Conservation (phyloP, 1,139 yeast species). For the Saccharomycopsis hybrid region DNA sequence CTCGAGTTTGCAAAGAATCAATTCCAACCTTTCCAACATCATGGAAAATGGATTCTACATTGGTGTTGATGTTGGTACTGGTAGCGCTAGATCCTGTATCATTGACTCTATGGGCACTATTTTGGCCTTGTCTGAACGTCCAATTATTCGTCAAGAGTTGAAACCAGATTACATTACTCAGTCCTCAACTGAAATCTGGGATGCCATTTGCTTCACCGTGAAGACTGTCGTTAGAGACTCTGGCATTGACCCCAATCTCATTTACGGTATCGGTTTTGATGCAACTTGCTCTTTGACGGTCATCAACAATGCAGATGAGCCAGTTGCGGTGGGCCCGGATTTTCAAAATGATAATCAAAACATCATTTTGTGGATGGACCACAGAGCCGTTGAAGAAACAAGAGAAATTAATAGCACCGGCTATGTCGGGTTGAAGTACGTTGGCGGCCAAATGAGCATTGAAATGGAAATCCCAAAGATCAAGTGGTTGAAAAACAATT, state of each 20-base stretch:
- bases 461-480: conserved; percentile 98
- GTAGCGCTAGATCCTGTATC: conserved; percentile 91
- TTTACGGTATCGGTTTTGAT: conserved; percentile 89
- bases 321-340: conserved; percentile 90
- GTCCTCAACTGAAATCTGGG: conserved; percentile 91
- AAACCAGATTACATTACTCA: conserved; percentile 72
- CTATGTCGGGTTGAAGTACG: conserved; percentile 78
- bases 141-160: conserved; percentile 70
- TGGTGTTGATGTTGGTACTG: conserved; percentile 97
- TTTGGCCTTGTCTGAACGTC: conserved; percentile 71
- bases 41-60: conserved; percentile 46
- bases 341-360: conserved; percentile 67
- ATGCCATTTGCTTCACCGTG: conserved; percentile 77
- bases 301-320: conserved; percentile 54
- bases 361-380: conserved; percentile 97
- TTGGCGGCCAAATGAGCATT: conserved; percentile 95
- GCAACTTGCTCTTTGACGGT: conserved; percentile 95
- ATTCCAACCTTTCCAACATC: conserved; percentile 8
- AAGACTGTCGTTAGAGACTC: conserved; percentile 66
- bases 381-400: conserved; percentile 88
- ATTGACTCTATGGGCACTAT: conserved; percentile 81
- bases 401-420: conserved; percentile 70
- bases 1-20: conserved; percentile 9
- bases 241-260: conserved; percentile 56
- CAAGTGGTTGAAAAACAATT: conserved; percentile 87